These are phyloP conservation scores for Elsinoe arachidis DNA, from an alignment of 2,329 filamentous ascomycete genomes.

Conservation along the genomic window DNA sequence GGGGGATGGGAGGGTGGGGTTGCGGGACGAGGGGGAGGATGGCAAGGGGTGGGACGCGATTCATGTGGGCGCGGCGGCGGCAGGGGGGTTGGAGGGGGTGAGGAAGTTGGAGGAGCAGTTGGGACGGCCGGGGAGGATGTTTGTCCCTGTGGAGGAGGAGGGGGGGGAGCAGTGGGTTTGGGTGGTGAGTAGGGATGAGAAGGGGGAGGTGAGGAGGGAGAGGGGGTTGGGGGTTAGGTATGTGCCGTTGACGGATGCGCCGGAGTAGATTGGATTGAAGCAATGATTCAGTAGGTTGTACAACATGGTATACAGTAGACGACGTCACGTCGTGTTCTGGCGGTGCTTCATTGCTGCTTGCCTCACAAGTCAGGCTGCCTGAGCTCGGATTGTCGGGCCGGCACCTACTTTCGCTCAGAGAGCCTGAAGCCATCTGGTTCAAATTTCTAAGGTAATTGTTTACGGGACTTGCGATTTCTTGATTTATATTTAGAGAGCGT, in stretches of 20 bases:
- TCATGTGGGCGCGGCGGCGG: slow-evolving; percentile 84
- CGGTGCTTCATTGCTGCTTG: too few species aligned
- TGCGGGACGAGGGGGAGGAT: slow-evolving; percentile 37
- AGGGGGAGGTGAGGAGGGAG: slow-evolving; percentile 53
- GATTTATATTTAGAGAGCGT: too few species aligned
- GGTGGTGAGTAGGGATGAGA: slow-evolving; percentile 61
- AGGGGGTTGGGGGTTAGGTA: slow-evolving; percentile 65
- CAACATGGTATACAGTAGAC: too few species aligned
- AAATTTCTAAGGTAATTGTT: too few species aligned
- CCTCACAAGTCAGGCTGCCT: too few species aligned
- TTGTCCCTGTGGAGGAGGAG: slow-evolving; percentile 63
- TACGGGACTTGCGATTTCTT: too few species aligned
- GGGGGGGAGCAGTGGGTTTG: slow-evolving; percentile 56
- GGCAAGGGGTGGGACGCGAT: slow-evolving; percentile 72
- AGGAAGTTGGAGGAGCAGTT: slow-evolving; percentile 66
- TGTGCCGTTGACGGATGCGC: slow-evolving; percentile 67
- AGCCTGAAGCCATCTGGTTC: too few species aligned
- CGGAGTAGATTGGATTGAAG: slow-evolving; percentile 10
- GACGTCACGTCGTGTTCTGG: too few species aligned
- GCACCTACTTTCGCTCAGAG: too few species aligned
- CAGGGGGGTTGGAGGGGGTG: slow-evolving; percentile 61
- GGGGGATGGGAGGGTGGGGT: slow-evolving; percentile 53
- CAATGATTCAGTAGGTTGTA: neutral
- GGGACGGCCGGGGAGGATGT: slow-evolving; percentile 67
- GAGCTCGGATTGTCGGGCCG: too few species aligned